Conservation (phyloP, 192 early-diverging fungal species). For the Coemansia biformis region DNA sequence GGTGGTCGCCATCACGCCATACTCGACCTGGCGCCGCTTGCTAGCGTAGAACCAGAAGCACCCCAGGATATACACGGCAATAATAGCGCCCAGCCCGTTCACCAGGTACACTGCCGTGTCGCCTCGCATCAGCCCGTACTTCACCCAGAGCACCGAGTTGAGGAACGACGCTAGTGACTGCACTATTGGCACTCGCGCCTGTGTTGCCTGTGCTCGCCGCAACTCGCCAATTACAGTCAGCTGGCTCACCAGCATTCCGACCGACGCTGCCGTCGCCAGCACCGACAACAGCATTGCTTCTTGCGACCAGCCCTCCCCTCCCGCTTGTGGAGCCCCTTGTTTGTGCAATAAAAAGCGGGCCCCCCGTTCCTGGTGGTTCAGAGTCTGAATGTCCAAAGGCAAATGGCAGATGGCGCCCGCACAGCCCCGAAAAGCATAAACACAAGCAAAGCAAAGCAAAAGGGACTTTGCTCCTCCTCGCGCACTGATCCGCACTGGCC, state of each 20-base stretch:
- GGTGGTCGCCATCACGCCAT: conserved; percentile 5
- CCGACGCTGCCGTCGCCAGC: conserved; percentile 16
- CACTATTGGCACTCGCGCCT: conserved; percentile 18
- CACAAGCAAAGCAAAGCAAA: no score
- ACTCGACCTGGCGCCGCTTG: conserved; percentile 7
- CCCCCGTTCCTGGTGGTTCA: no score
- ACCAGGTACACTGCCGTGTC: conserved; percentile 21
- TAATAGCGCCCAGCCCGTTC: conserved; percentile 13
- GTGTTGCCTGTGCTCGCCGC: conserved; percentile 9
- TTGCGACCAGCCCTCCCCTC: no score
- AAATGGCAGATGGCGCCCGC: no score
- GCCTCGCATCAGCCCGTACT: conserved; percentile 33
- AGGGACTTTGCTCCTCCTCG: no score
- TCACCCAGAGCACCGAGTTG: conserved; percentile 35
- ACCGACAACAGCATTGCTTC: conserved; percentile 16
- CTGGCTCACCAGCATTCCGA: conserved; percentile 41
- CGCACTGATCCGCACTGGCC: no score
- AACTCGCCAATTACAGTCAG: conserved; percentile 19
- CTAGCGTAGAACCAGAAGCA: conserved; percentile 27
- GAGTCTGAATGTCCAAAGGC: no score
- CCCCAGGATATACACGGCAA: conserved; percentile 23
- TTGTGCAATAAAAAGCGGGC: no score
- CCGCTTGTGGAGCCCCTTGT: no score
- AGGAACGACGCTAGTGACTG: conserved; percentile 36
- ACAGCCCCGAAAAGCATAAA: no score